These are phyloP conservation scores for Rubroshorea leprosula DNA, from an alignment of 345 rosid genomes.

Conservation along the genomic window DNA sequence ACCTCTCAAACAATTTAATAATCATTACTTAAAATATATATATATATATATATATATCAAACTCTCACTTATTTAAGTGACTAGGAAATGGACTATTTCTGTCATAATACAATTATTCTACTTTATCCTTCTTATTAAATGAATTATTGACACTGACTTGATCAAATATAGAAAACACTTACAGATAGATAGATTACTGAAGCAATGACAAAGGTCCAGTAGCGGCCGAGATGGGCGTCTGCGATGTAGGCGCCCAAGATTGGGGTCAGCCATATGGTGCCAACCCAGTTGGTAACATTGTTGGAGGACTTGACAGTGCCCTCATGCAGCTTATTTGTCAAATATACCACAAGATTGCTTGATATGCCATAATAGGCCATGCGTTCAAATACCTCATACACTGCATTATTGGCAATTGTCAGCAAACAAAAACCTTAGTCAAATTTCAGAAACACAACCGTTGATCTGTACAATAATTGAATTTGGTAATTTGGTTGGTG, in stretches of 20 bases:
- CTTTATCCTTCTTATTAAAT: too few species aligned
- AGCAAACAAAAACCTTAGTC: background rate
- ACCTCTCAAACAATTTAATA: background rate
- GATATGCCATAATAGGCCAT: slow-evolving; percentile 93
- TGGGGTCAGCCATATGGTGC: slow-evolving; percentile 79
- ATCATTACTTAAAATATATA: background rate
- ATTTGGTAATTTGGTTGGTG: background rate
- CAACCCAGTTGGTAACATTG: slow-evolving; percentile 94
- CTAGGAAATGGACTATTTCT: background rate
- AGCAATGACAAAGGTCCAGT: slow-evolving; percentile 61
- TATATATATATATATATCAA: too few species aligned
- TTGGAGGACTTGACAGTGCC: slow-evolving; percentile 82
- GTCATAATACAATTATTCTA: background rate
- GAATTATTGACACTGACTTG: background rate
- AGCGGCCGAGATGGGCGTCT: slow-evolving; percentile 85
- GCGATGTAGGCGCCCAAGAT: slow-evolving; percentile 84
- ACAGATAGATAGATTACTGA: slow-evolving; percentile 53
- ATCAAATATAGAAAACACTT: background rate
- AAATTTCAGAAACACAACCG: background rate
- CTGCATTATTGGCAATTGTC: slow-evolving; percentile 21
- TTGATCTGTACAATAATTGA: background rate
- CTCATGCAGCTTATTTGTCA: slow-evolving; percentile 72
- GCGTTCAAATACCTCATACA: slow-evolving; percentile 77
- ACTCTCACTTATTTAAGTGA: background rate
- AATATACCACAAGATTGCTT: slow-evolving; percentile 59